phyloP scores from a whole-genome alignment of 768 basidiomycete genomes.

The Boletus insuetus region DNA sequence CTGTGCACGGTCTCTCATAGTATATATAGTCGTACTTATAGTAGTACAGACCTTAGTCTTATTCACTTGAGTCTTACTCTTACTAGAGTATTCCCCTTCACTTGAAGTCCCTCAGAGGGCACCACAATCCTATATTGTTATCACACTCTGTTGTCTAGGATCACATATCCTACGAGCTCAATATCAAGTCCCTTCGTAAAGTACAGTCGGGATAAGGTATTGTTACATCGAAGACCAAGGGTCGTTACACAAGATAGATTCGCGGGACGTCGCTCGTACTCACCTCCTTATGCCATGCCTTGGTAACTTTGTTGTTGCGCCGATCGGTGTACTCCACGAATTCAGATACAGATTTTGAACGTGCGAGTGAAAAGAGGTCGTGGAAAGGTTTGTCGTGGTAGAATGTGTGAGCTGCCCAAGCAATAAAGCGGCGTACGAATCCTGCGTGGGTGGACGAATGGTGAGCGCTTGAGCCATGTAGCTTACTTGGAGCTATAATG shows the following conservation, averaged over 20 bases:
- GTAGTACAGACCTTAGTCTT: too few relatives aligned
- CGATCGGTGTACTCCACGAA: slow-evolving; percentile 42
- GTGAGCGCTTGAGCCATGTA: neutral
- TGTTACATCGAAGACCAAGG: too few relatives aligned
- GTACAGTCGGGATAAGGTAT: too few relatives aligned
- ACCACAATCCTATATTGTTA: too few relatives aligned
- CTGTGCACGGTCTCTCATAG: too few relatives aligned
- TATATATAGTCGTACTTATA: too few relatives aligned
- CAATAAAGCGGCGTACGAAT: slow-evolving; percentile 43
- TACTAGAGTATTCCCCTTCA: too few relatives aligned
- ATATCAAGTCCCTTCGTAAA: too few relatives aligned
- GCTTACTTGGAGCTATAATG: neutral
- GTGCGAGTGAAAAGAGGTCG: slow-evolving; percentile 36
- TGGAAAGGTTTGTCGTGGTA: slow-evolving; percentile 49
- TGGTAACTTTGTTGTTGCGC: slow-evolving; percentile 44
- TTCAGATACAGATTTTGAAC: slow-evolving; percentile 48
- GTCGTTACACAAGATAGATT: slow-evolving; percentile 16
- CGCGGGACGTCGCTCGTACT: slow-evolving; percentile 16
- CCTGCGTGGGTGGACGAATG: slow-evolving; percentile 12
- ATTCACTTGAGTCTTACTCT: too few relatives aligned
- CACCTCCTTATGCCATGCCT: slow-evolving; percentile 56
- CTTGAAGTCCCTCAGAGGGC: too few relatives aligned
- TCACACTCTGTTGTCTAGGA: too few relatives aligned
- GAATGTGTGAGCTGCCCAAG: slow-evolving; percentile 43
- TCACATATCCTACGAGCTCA: too few relatives aligned